These are phyloP conservation scores for Dryadomyces quercus-mongolicae DNA, from an alignment of 2,329 filamentous ascomycete species.

Conservation along the genomic window DNA sequence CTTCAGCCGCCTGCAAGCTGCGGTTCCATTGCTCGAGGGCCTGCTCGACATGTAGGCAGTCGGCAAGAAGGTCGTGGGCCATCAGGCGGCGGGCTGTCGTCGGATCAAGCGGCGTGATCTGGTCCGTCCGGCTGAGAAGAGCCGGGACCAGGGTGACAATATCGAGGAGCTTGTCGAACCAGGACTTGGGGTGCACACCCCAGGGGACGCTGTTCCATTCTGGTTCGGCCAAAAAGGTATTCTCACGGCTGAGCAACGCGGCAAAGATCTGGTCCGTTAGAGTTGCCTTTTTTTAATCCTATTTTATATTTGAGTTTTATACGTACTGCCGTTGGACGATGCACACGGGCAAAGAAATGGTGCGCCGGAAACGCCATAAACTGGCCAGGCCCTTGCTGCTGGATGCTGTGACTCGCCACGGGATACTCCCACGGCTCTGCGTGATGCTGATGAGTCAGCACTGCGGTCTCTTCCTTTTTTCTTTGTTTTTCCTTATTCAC, in stretches of 20 bases:
- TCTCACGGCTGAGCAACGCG: conserved; percentile 35
- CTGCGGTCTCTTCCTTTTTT: neutral
- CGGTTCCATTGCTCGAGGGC: conserved; percentile 36
- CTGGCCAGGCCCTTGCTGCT: conserved; percentile 29
- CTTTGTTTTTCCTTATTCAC: neutral
- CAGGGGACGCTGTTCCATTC: conserved; percentile 42
- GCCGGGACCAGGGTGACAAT: conserved; percentile 33
- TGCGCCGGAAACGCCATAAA: conserved; percentile 42
- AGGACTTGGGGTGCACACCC: conserved; percentile 36
- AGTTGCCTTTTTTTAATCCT: neutral
- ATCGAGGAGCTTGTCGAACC: conserved; percentile 40
- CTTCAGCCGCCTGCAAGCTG: conserved; percentile 14
- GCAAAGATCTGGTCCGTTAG: conserved; percentile 25
- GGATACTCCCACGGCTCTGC: conserved; percentile 23
- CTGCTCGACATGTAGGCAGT: conserved; percentile 33
- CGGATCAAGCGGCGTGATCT: conserved; percentile 24
- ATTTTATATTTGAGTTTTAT: too few relatives aligned
- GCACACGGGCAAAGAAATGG: conserved; percentile 45
- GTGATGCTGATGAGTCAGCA: neutral
- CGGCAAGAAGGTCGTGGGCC: conserved; percentile 34
- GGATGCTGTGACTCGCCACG: conserved; percentile 23
- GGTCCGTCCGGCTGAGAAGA: conserved; percentile 33
- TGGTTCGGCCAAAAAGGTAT: conserved; percentile 35
- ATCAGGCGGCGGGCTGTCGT: conserved; percentile 28
- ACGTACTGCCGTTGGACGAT: conserved; percentile 39